Percentiles rank a stretch among this genome's conserved stretches.
These are phyloP conservation scores for Didymella keratinophila DNA, from an alignment of 2,329 filamentous ascomycete genomes.

Conservation along the genomic window DNA sequence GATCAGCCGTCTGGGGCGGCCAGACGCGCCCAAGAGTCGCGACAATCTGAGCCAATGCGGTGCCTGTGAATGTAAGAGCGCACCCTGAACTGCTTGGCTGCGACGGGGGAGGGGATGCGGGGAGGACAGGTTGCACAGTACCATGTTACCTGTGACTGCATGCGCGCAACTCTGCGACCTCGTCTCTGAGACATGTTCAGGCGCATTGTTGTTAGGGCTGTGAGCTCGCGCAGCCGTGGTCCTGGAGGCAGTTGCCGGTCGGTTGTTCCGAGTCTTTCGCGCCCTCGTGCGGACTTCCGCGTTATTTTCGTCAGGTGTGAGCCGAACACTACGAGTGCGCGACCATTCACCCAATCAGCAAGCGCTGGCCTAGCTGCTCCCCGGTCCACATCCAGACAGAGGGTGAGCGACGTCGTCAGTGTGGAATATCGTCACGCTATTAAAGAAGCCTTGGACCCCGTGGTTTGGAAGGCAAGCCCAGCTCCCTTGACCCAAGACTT, in stretches of 20 bases:
- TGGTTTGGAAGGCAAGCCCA: constrained; percentile 49
- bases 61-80: constrained; percentile 15
- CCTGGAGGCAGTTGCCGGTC: constrained; percentile 29
- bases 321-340: constrained; percentile 33
- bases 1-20: constrained; percentile 25
- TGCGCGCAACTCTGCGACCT: constrained; percentile 3
- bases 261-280: constrained; percentile 31
- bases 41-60: constrained; percentile 20
- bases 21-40: constrained; percentile 18
- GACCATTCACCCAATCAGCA: constrained; percentile 37
- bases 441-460: constrained; percentile 50
- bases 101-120: constrained; percentile 9
- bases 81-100: constrained; percentile 18
- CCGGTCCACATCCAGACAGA: constrained; percentile 36
- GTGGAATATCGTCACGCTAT: constrained; percentile 42
- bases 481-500: constrained; percentile 63
- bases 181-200: constrained; percentile 17
- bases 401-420: constrained; percentile 40
- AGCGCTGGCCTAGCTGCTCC: constrained; percentile 28
- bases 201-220: constrained; percentile 9
- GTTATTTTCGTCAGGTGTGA: constrained; percentile 41
- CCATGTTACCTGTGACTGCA: constrained; percentile 3
- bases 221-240: constrained; percentile 17
- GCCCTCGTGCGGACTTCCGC: constrained; percentile 31
- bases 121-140: constrained; percentile 12